Base-by-base conservation (phyloP, 352 stramenopile genomes). In the Phytophthora constricta region DNA sequence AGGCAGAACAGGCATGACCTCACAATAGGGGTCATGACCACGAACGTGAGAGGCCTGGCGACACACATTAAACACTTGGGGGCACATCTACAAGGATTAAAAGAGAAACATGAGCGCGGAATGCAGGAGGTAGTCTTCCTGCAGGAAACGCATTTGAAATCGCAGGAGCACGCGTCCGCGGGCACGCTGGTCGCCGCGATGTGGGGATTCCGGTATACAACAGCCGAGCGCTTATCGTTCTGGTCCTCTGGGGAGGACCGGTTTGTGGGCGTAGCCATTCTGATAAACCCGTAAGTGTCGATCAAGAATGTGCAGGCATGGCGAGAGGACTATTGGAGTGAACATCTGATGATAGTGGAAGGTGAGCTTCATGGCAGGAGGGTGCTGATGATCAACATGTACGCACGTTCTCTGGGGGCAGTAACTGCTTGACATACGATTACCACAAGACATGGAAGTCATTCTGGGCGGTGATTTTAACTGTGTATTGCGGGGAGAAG, bases 401-500 rank as follows among this genome's bases (percentile, higher is more conserved):
- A 65, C 14, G 39, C 48, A 19, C 58, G 26, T 0, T 26, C 19
- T 0, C 2, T 46, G 7, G 37, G 39, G 5, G 13, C 19, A 1
- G 19, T n/a, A 10, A 25, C 3, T 65, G 57, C 20, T 46, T 47
- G 11, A 23, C 3, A 58, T 65, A 5, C 2, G 8, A 1, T 65
- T 65, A 22, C 58, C 39, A 5, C 4, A 25, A 8, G 48, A 65
- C 4, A 3, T 27, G 5, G 42, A 19, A 5, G 3, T 65, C 2
- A 41, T 65, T 16, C 55, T 23, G 7, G 58, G 57, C 10, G 56
- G 57, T 5, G 46, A 57, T 22, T 64, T 64, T n/a, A 64, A 64
- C 26, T 64, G 57, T 13, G 47, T 52, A 2, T 1, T 20, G 2
- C n/a, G n/a, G n/a, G n/a, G 4, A 54, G 3, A 1, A 0, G 2